These are phyloP conservation scores for Xylaria longipes DNA, from an alignment of 495 filamentous ascomycete genomes.

Conservation along the genomic window DNA sequence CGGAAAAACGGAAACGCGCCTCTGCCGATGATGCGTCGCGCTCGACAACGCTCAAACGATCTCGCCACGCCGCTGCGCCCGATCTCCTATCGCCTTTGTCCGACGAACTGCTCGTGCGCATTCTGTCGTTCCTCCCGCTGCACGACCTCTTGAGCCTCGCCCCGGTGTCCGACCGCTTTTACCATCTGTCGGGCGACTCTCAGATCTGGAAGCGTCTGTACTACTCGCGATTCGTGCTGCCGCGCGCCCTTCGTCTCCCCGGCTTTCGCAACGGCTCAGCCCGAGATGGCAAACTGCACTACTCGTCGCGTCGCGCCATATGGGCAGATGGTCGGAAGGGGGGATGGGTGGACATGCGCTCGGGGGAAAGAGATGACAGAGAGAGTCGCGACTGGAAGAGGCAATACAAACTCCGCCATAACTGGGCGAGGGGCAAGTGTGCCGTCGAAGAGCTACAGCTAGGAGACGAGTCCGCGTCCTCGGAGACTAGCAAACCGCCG, in stretches of 20 bases:
- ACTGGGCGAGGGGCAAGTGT: constrained; percentile 88
- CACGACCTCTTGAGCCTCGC: constrained; percentile 72
- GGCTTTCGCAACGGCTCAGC: constrained; percentile 60
- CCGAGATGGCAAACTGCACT: constrained; percentile 57
- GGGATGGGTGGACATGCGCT: constrained; percentile 52
- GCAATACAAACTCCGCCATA: constrained; percentile 88
- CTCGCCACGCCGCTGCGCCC: constrained; percentile 32
- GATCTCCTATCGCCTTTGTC: constrained; percentile 68
- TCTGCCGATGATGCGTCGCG: constrained; percentile 29
- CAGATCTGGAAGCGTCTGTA: constrained; percentile 93
- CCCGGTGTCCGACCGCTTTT: constrained; percentile 80
- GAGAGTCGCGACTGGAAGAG: constrained; percentile 74
- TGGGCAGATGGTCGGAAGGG: constrained; percentile 74
- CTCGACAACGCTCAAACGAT: constrained; percentile 29
- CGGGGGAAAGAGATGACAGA: constrained; percentile 56
- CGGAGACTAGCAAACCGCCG: constrained; percentile 25
- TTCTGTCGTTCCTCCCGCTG: constrained; percentile 77
- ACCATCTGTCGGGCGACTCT: constrained; percentile 76
- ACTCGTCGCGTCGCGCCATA: constrained; percentile 74
- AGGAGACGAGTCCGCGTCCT: constrained; percentile 34
- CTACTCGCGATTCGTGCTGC: constrained; percentile 87
- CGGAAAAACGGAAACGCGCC: constrained; percentile 36
- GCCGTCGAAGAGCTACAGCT: constrained; percentile 78
- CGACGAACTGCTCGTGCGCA: constrained; percentile 86
- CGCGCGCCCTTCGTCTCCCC: constrained; percentile 78